A percentile compares a stretch with the other conserved stretches of the same genome.
phyloP scores from a whole-genome alignment of 306 rosid genomes.

The Castanea crenata region DNA sequence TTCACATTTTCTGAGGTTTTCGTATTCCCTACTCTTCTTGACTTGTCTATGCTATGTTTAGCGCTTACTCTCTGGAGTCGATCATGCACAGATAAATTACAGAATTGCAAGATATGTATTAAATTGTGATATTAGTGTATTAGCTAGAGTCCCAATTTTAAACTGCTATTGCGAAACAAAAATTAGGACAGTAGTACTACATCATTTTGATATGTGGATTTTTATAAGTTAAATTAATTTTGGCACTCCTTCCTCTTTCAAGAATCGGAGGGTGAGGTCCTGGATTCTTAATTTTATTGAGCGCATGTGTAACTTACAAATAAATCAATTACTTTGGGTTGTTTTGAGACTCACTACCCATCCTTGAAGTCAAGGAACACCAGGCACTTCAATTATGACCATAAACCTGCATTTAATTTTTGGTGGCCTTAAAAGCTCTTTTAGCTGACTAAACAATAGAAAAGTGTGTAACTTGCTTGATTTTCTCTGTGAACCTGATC shows the following conservation, averaged over 20 bases:
- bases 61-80: constrained; percentile 21
- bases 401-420: neutral
- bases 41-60: constrained; percentile 18
- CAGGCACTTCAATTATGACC: neutral
- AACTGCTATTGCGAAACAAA: neutral
- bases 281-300: too few species aligned
- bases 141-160: neutral
- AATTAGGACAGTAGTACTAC: neutral
- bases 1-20: constrained; percentile 87
- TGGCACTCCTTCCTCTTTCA: too few species aligned
- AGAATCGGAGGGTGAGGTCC: too few species aligned
- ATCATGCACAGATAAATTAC: neutral
- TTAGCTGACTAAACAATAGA: neutral
- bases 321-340: neutral
- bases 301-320: too few species aligned
- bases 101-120: neutral
- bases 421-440: neutral
- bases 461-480: neutral
- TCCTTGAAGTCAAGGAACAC: neutral
- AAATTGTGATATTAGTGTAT: neutral
- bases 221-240: constrained; percentile 31
- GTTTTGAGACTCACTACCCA: neutral
- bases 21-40: neutral
- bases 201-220: neutral
- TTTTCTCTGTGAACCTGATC: too few species aligned